Evolutionary conservation across 2,329 filamentous ascomycete genomes (phyloP).

Genomic region (Zymoseptoria ardabiliae): DNA sequence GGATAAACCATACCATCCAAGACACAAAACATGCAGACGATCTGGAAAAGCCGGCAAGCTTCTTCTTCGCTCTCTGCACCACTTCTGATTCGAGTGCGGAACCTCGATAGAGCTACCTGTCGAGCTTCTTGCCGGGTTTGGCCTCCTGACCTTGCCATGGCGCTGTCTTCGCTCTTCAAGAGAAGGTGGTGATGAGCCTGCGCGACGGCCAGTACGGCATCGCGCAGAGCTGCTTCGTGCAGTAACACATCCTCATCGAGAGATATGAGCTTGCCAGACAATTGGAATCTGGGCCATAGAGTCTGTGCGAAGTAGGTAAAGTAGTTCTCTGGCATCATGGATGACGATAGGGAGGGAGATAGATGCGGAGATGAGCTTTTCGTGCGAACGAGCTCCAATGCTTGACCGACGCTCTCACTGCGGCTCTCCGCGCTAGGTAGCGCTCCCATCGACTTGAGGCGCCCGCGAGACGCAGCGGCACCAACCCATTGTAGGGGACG

Average conservation of each 20-base stretch:
- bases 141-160: not conserved
- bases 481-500: constrained; percentile 6
- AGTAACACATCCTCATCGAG: constrained; percentile 5
- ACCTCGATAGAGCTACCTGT: constrained; percentile 2
- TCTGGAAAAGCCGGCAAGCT: constrained; percentile 1
- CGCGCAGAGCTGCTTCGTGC: not conserved
- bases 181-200: constrained; percentile 4
- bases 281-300: constrained; percentile 5
- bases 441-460: not conserved
- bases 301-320: constrained; percentile 2
- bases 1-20: constrained; percentile 5
- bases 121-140: constrained; percentile 1
- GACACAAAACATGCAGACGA: constrained; percentile 6
- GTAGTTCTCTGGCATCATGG: not conserved
- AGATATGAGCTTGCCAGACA: constrained; percentile 1
- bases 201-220: constrained; percentile 4
- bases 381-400: not conserved
- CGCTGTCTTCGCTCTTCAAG: not conserved
- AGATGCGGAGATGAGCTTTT: not conserved
- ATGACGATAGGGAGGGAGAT: not conserved
- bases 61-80: not conserved
- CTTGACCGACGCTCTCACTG: not conserved
- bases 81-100: constrained; percentile 3
- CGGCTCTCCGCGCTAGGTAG: not conserved
- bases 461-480: constrained; percentile 3